Base-by-base conservation (phyloP, 352 stramenopile genomes). In the Vaucheria bursata region DNA sequence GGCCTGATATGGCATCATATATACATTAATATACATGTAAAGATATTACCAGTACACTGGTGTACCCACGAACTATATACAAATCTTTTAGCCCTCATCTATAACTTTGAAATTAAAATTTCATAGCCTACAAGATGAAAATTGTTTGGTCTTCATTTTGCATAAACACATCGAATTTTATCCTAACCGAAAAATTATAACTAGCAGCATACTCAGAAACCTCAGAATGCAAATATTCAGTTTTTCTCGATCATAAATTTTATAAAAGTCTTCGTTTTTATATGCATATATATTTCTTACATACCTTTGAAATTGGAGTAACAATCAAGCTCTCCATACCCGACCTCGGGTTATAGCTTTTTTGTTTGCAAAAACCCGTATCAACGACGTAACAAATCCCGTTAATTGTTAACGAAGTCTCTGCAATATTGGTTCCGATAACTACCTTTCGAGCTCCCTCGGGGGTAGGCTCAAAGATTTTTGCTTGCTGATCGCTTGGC, bases 381-480 rank as follows among this genome's bases (percentile, higher is more conserved):
- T 99, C 97, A 49, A 99, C 97, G 8, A 99, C 97, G 79, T 96
- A 99, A 82, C 92, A 97, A 73, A 99, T 99, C 6, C 96, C 96
- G 72, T 98, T 90, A 77, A 99, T 99, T 0, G 97, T 99, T 12
- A 99, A 84, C 72, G 91, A 97, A 18, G 96, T 99, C 85, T 99
- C 96, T 0, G 96, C 96, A 83, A 99, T 99, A 87, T 99, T 99
- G 0, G 97, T 99, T 38, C 93, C 95, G 32, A 99, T 84, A 12
- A 99, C 94, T 0, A 99, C 94, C 85, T 99, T 99, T 18, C 97
- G 89, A 59, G 92, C 92, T 0, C 91, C 91, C 12, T 92, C 90
- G 0, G 95, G 97, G 3, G 95, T 98, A 64, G 94, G 90, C 81
- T 99, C 92, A 85, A 99, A 99, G 45, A 99, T 97, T 85, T 98